phyloP scores from a whole-genome alignment of 2,329 filamentous ascomycete genomes.

The Scedosporium apiospermum region DNA sequence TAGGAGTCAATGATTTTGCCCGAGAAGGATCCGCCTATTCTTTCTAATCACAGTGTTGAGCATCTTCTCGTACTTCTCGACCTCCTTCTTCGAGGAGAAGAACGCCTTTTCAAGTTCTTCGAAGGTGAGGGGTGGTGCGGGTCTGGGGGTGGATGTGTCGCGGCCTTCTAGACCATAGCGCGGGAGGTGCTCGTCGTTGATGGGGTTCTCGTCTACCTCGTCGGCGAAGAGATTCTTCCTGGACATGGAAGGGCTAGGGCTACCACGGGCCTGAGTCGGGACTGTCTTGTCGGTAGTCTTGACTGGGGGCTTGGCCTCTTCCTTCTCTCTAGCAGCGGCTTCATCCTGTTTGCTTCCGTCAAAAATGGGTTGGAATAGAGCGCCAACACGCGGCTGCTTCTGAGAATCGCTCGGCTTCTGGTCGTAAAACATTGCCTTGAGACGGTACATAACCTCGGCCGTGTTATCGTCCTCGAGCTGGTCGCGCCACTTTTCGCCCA shows the following conservation, averaged over 20 bases:
- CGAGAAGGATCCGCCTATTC: slow-evolving; percentile 45
- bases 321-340: neutral
- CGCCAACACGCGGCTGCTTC: neutral
- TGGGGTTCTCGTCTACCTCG: neutral
- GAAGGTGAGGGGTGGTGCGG: slow-evolving; percentile 48
- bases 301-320: neutral
- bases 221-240: neutral
- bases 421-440: slow-evolving; percentile 8
- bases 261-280: neutral
- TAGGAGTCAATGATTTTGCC: slow-evolving; percentile 10
- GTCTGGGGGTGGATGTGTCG: slow-evolving; percentile 13
- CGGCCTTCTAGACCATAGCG: slow-evolving; percentile 37
- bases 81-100: slow-evolving; percentile 44
- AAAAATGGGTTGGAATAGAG: neutral
- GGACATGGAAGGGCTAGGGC: too few species aligned
- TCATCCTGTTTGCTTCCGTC: neutral
- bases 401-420: slow-evolving; percentile 10
- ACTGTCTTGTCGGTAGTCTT: neutral
- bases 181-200: slow-evolving; percentile 2
- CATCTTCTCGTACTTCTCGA: slow-evolving; percentile 52
- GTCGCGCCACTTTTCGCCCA: slow-evolving; percentile 10
- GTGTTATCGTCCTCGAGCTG: slow-evolving; percentile 18
- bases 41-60: slow-evolving; percentile 50
- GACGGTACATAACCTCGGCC: slow-evolving; percentile 13
- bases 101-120: slow-evolving; percentile 54